Percentiles rank a stretch among this genome's conserved stretches.
Evolutionary conservation across 306 rosid species (phyloP).

Genomic region (Cicer cuneatum): DNA sequence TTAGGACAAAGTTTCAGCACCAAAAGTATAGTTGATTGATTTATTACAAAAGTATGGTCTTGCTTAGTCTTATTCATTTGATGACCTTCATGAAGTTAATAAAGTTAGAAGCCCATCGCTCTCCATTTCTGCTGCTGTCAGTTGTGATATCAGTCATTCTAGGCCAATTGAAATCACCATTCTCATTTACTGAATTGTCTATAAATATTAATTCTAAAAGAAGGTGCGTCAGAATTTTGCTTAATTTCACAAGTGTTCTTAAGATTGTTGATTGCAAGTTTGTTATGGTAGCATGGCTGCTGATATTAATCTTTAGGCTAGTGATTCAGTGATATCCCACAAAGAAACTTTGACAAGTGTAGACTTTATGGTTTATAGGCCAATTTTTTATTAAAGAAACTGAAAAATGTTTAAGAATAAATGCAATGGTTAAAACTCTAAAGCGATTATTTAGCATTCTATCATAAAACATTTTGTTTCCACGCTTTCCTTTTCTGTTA

Average conservation of each 20-base stretch:
- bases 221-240: background rate
- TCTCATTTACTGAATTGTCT: constrained; percentile 9
- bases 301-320: constrained; percentile 20
- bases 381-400: no score
- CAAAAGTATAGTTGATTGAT: constrained; percentile 10
- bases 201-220: background rate
- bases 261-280: background rate
- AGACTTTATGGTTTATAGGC: no score
- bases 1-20: constrained; percentile 1
- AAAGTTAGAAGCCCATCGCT: no score
- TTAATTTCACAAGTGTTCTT: background rate
- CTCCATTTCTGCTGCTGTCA: no score
- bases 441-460: no score
- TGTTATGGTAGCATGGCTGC: constrained; percentile 4
- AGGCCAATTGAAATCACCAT: constrained; percentile 27
- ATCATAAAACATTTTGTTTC: background rate
- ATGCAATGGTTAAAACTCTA: no score
- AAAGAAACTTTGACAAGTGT: background rate
- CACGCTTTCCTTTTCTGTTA: no score
- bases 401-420: no score
- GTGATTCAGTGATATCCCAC: background rate
- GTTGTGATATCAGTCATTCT: background rate
- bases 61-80: no score
- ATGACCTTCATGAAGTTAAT: no score
- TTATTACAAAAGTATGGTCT: constrained; percentile 9